These are phyloP conservation scores for Glaciozyma martinii DNA, from an alignment of 768 basidiomycete species.

Conservation along the genomic window DNA sequence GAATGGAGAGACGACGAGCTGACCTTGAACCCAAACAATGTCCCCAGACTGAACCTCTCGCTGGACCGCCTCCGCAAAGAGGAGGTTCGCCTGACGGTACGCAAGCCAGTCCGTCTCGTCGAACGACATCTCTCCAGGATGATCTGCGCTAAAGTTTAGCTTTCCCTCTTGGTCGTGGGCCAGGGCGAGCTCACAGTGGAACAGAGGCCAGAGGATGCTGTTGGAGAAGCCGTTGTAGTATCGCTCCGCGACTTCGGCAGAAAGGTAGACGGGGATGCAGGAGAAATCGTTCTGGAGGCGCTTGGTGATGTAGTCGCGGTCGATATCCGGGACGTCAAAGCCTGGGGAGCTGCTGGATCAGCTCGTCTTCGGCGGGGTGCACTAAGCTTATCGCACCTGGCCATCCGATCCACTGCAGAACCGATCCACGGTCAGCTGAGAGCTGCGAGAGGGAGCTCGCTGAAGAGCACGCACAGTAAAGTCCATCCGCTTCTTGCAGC, in stretches of 20 bases:
- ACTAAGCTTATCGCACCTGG: conserved; percentile 23
- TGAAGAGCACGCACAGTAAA: conserved; percentile 88
- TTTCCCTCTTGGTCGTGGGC: neutral
- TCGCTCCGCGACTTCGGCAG: conserved; percentile 94
- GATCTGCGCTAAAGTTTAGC: conserved; percentile 37
- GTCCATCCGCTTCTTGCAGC: conserved; percentile 94
- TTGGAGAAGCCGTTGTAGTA: conserved; percentile 99
- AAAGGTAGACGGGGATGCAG: conserved; percentile 95
- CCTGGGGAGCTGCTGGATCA: conserved; percentile 36
- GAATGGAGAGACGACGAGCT: too few species aligned
- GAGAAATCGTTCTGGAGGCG: conserved; percentile 89
- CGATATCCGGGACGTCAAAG: conserved; percentile 84
- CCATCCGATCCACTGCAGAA: conserved; percentile 38
- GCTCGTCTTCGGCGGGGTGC: neutral
- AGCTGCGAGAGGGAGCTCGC: neutral
- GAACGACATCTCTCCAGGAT: conserved; percentile 99
- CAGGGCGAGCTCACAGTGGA: conserved; percentile 54
- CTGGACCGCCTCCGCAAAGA: conserved; percentile 82
- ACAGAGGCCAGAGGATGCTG: conserved; percentile 97
- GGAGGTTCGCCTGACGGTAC: conserved; percentile 90
- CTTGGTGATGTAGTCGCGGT: conserved; percentile 81
- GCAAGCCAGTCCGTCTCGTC: conserved; percentile 98
- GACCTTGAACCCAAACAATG: conserved; percentile 92
- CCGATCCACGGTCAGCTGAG: too few species aligned
- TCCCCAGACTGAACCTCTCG: conserved; percentile 70